A percentile compares a stretch with the other conserved stretches of the same genome.
phyloP scores from a whole-genome alignment of 139 green algal genomes.

The Ettlia oleoabundans region DNA sequence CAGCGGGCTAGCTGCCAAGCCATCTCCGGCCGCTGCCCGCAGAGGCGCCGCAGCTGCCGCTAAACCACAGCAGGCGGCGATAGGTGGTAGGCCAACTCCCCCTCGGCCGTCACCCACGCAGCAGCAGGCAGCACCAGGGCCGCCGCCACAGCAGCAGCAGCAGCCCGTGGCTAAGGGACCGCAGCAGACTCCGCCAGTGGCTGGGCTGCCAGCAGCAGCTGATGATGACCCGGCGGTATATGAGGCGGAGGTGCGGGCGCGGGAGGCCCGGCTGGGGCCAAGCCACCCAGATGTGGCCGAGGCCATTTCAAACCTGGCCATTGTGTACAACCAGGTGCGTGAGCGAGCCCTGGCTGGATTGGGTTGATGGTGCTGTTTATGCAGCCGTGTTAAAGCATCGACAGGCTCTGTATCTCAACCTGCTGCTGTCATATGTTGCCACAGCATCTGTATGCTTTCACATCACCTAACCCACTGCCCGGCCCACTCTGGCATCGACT shows the following conservation, averaged over 20 bases:
- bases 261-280: slow-evolving; percentile 59
- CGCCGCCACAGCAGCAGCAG: not conserved
- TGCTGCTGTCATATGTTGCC: not conserved
- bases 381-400: not conserved
- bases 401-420: not conserved
- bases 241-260: slow-evolving; percentile 63
- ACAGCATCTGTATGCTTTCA: not conserved
- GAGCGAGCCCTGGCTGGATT: not conserved
- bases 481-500: too few relatives aligned
- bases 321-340: slow-evolving; percentile 73
- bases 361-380: not conserved
- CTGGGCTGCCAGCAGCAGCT: not conserved
- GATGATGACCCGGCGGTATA: slow-evolving; percentile 57
- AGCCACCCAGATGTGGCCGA: slow-evolving; percentile 79
- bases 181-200: not conserved
- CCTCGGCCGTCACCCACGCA: not conserved
- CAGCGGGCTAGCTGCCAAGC: not conserved
- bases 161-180: too few relatives aligned
- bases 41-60: not conserved
- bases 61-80: not conserved
- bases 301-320: slow-evolving; percentile 81
- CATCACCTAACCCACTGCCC: not conserved
- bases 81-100: not conserved
- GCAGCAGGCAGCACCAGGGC: not conserved
- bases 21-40: not conserved